phyloP scores from a whole-genome alignment of 257 asterid genomes.

The Anisodus acutangulus region DNA sequence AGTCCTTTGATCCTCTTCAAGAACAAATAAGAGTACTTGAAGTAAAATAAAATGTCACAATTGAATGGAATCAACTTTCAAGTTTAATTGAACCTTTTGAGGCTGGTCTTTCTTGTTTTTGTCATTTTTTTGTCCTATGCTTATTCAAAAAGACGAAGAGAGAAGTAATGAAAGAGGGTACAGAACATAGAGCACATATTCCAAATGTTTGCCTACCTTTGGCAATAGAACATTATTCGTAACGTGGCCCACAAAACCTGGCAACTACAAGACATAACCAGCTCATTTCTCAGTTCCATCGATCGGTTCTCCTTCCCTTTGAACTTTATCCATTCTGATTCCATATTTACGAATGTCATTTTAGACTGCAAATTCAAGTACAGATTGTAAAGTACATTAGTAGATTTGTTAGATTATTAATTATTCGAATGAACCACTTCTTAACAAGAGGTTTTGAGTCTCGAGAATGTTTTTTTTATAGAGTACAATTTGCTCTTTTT shows the following conservation, averaged over 20 bases:
- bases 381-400: background rate
- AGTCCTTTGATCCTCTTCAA: background rate
- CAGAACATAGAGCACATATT: background rate
- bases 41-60: background rate
- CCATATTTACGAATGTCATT: background rate
- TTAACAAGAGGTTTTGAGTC: background rate
- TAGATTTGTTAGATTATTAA: background rate
- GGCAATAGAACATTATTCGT: background rate
- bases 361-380: background rate
- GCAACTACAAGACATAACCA: background rate
- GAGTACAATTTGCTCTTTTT: too few relatives aligned
- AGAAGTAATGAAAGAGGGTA: background rate
- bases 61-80: background rate
- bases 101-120: background rate
- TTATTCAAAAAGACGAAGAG: background rate
- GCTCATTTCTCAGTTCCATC: background rate
- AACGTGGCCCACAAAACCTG: background rate
- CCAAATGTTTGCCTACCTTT: slow-evolving; percentile 24
- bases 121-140: background rate
- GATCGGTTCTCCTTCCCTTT: background rate
- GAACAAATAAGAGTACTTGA: background rate
- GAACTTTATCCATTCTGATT: background rate
- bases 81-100: background rate
- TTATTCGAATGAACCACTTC: background rate
- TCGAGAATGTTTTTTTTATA: background rate